Conservation (phyloP, 441 rosid genomes). For the Kokia cookei region DNA sequence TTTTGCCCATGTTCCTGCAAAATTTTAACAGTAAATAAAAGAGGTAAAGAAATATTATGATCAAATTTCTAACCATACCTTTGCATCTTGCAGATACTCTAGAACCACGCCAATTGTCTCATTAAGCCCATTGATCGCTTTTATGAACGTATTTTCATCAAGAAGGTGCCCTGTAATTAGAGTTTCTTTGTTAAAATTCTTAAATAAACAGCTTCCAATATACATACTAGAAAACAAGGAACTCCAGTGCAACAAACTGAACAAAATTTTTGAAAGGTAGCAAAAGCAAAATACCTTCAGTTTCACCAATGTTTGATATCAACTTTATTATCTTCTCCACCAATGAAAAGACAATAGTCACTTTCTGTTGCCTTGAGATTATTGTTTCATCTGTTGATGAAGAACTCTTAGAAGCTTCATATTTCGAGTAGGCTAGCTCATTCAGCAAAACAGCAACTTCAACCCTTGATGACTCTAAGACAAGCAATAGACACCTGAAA, state of each 20-base stretch:
- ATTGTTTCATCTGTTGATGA: constrained; percentile 43
- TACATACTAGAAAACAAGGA: background rate
- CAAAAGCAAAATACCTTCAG: constrained; percentile 43
- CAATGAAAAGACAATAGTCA: constrained; percentile 66
- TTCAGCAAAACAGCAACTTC: constrained; percentile 83
- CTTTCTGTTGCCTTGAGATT: constrained; percentile 53
- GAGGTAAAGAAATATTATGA: constrained; percentile 3
- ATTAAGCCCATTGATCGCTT: constrained; percentile 61
- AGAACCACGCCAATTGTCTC: constrained; percentile 62
- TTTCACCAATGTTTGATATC: constrained; percentile 42
- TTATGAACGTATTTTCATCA: constrained; percentile 37
- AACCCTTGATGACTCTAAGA: constrained; percentile 81
- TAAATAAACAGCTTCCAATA: background rate
- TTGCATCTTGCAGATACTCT: constrained; percentile 80
- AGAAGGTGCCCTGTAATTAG: constrained; percentile 32
- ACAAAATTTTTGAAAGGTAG: background rate
- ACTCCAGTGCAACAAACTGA: background rate
- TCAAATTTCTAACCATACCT: constrained; percentile 36
- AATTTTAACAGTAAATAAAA: constrained; percentile 14
- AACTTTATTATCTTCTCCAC: constrained; percentile 75
- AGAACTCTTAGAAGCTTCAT: constrained; percentile 66
- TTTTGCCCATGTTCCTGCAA: constrained; percentile 76
- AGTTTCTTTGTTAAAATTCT: constrained; percentile 4
- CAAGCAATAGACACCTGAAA: constrained; percentile 82
- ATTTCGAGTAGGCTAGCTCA: constrained; percentile 77